phyloP scores from a whole-genome alignment of 352 stramenopile genomes.

The Phytophthora sansomeana region DNA sequence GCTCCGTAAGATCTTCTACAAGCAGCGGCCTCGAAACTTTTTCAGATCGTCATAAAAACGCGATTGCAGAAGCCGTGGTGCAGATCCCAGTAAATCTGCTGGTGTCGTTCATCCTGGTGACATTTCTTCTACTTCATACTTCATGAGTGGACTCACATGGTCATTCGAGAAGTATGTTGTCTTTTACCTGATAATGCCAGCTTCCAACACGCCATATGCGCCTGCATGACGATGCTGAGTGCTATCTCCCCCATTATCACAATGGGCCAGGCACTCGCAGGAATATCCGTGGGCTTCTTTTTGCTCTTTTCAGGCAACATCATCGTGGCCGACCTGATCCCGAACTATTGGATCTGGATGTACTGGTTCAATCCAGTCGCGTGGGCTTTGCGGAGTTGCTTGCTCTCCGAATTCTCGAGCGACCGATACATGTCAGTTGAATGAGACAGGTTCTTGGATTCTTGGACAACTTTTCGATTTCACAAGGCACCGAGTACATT shows the following conservation, averaged over 20 bases:
- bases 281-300: conserved; percentile 56
- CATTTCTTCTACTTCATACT: conserved; percentile 91
- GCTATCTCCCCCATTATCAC: conserved; percentile 63
- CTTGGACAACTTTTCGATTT: conserved; percentile 48
- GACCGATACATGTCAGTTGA: conserved; percentile 31
- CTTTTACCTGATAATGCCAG: conserved; percentile 76
- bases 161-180: conserved; percentile 77
- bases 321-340: conserved; percentile 59
- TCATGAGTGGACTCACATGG: conserved; percentile 82
- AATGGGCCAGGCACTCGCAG: conserved; percentile 49
- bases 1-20: conserved; percentile 91
- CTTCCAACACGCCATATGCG: conserved; percentile 50
- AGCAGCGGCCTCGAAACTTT: conserved; percentile 90
- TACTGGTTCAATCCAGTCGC: conserved; percentile 63
- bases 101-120: conserved; percentile 62
- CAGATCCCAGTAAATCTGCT: conserved; percentile 72
- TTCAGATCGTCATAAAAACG: conserved; percentile 89
- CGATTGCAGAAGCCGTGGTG: conserved; percentile 67
- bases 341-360: conserved; percentile 70
- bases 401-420: conserved; percentile 62
- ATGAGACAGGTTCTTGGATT: conserved; percentile 26
- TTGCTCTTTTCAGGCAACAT: conserved; percentile 71
- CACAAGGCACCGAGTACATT: conserved; percentile 48
- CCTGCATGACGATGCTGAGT: conserved; percentile 70
- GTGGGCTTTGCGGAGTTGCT: conserved; percentile 56